These are phyloP conservation scores for Tricholoma matsutake DNA, from an alignment of 768 basidiomycete species.

Conservation along the genomic window DNA sequence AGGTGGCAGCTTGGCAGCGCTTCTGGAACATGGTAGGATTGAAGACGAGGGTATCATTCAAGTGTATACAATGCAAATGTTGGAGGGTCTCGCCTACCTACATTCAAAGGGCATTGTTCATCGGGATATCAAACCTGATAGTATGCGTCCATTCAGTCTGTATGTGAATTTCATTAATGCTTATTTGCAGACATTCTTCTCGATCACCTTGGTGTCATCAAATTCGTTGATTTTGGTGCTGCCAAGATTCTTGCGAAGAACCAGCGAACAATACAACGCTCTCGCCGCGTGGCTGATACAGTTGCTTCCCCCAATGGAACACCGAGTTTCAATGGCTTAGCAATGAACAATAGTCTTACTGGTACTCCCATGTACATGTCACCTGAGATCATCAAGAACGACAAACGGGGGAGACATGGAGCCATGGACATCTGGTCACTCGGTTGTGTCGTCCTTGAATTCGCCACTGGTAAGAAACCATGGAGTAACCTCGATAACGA, in stretches of 20 bases:
- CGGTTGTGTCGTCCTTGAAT: constrained; percentile 96
- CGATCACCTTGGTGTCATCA: constrained; percentile 87
- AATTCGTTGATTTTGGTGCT: constrained; percentile 96
- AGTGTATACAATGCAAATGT: constrained; percentile 95
- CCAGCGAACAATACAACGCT: constrained; percentile 74
- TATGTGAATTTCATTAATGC: background rate
- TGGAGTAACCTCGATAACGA: constrained; percentile 99
- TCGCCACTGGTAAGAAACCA: constrained; percentile 93
- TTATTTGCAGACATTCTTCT: constrained; percentile 80
- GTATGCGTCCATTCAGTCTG: constrained; percentile 46
- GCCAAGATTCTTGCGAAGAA: constrained; percentile 95
- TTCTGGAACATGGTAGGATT: constrained; percentile 90
- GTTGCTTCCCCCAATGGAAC: constrained; percentile 25
- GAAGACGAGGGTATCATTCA: constrained; percentile 97
- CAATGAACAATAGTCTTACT: constrained; percentile 82
- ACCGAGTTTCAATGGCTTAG: constrained; percentile 39
- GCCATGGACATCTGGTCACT: constrained; percentile 99
- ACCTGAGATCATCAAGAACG: constrained; percentile 96
- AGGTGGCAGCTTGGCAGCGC: constrained; percentile 85
- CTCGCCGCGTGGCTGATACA: constrained; percentile 56
- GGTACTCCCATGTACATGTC: constrained; percentile 99
- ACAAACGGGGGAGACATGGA: constrained; percentile 81
- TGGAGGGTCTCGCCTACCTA: constrained; percentile 90
- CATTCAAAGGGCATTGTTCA: constrained; percentile 92
- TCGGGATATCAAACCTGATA: constrained; percentile 98